A percentile compares a stretch with the other conserved stretches of the same genome.
Conservation (phyloP, 1,284 basidiomycete genomes). For the Cryptococcus sp. region DNA sequence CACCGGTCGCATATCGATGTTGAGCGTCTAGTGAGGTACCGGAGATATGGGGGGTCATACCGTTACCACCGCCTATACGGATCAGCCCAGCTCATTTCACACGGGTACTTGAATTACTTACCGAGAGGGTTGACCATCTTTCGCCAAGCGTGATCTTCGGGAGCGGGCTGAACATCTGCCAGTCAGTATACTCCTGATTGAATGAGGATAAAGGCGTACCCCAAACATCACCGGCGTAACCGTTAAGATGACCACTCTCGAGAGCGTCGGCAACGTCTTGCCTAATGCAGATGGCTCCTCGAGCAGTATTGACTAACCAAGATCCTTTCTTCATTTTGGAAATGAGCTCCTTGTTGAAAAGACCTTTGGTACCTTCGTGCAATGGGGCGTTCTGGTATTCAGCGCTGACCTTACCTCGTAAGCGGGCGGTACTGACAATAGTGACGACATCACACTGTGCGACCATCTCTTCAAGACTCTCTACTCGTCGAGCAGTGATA, state of each 20-base stretch:
- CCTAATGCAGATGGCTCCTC: constrained; percentile 86
- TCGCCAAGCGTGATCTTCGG: constrained; percentile 81
- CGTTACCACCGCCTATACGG: constrained; percentile 6
- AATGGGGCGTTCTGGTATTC: constrained; percentile 70
- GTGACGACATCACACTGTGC: constrained; percentile 53
- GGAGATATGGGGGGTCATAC: constrained; percentile 63
- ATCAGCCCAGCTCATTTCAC: background rate
- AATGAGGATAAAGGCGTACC: constrained; percentile 14
- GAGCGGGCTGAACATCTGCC: constrained; percentile 67
- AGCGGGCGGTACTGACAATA: constrained; percentile 21
- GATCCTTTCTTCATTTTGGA: constrained; percentile 83
- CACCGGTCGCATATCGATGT: constrained; percentile 76
- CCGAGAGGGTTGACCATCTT: constrained; percentile 73
- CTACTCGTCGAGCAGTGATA: constrained; percentile 70
- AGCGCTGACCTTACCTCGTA: constrained; percentile 56
- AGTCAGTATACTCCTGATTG: background rate
- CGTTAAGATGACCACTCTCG: constrained; percentile 68
- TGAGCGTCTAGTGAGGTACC: constrained; percentile 92
- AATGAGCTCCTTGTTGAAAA: constrained; percentile 77
- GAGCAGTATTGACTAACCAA: constrained; percentile 92
- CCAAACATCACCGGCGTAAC: constrained; percentile 68
- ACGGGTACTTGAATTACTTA: constrained; percentile 1
- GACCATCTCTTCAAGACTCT: constrained; percentile 80
- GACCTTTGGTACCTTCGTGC: constrained; percentile 77
- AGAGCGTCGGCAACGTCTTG: constrained; percentile 74